Evolutionary conservation across 164 flowering plant genomes (phyloP).

Genomic region (Santalum album): DNA sequence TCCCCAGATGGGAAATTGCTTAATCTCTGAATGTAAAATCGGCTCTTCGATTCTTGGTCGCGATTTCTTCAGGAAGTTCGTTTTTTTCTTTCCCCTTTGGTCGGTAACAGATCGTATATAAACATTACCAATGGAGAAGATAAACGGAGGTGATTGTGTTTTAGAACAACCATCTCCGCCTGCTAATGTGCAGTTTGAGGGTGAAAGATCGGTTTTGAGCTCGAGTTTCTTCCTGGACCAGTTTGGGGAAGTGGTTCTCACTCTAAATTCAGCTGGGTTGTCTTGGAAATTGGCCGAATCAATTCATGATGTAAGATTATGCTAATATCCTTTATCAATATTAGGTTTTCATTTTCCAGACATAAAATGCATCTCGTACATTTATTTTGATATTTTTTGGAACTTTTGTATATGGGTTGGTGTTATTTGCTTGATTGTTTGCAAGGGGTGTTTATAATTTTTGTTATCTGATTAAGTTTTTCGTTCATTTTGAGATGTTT

Average conservation of each 20-base stretch:
- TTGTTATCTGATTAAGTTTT: too few species aligned
- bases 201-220: constrained; percentile 17
- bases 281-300: constrained; percentile 53
- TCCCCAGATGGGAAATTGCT: too few species aligned
- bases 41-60: too few species aligned
- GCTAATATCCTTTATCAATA: too few species aligned
- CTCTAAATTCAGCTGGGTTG: constrained; percentile 46
- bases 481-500: not conserved
- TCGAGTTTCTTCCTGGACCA: constrained; percentile 53
- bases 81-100: too few species aligned
- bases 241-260: constrained; percentile 57
- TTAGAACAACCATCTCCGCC: constrained; percentile 8
- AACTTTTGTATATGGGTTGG: not conserved
- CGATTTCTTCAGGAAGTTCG: too few species aligned
- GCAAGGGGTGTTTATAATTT: not conserved
- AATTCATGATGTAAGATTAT: constrained; percentile 26
- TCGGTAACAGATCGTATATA: too few species aligned
- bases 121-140: not conserved
- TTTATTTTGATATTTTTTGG: not conserved
- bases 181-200: constrained; percentile 3
- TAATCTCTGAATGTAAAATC: too few species aligned
- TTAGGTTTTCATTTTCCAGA: too few species aligned
- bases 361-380: too few species aligned
- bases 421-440: not conserved
- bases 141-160: constrained; percentile 5